Conservation (phyloP, 306 rosid genomes). For the Ziziphus jujuba region DNA sequence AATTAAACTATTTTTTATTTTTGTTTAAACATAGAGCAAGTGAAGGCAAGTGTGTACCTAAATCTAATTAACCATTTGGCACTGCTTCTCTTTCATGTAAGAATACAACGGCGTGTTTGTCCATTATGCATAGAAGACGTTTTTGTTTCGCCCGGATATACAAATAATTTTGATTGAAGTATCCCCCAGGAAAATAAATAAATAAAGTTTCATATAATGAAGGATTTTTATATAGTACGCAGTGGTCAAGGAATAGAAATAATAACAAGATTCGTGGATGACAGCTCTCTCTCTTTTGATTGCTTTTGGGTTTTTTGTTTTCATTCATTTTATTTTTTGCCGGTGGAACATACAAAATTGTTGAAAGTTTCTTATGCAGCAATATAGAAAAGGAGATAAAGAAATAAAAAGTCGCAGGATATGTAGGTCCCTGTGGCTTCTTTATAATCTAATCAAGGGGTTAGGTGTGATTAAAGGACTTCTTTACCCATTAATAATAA, state of each 20-base stretch:
- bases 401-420: background rate
- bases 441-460: constrained; percentile 7
- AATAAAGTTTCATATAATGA: background rate
- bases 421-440: constrained; percentile 25
- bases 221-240: background rate
- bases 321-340: background rate
- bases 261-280: constrained; percentile 32
- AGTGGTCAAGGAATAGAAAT: background rate
- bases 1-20: too few relatives aligned
- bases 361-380: background rate
- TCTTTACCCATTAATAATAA: constrained; percentile 1
- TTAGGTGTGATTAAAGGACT: constrained; percentile 16
- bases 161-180: too few relatives aligned
- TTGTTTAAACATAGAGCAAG: too few relatives aligned
- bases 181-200: background rate
- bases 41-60: too few relatives aligned
- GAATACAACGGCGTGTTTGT: too few relatives aligned
- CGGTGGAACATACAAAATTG: background rate
- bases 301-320: constrained; percentile 12
- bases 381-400: background rate
- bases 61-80: too few relatives aligned
- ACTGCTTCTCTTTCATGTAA: too few relatives aligned
- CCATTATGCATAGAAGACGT: too few relatives aligned
- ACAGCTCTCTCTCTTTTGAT: constrained; percentile 36
- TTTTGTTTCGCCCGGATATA: too few relatives aligned